phyloP scores from a whole-genome alignment of 805 yeast species.

The Lachancea quebecensis region DNA sequence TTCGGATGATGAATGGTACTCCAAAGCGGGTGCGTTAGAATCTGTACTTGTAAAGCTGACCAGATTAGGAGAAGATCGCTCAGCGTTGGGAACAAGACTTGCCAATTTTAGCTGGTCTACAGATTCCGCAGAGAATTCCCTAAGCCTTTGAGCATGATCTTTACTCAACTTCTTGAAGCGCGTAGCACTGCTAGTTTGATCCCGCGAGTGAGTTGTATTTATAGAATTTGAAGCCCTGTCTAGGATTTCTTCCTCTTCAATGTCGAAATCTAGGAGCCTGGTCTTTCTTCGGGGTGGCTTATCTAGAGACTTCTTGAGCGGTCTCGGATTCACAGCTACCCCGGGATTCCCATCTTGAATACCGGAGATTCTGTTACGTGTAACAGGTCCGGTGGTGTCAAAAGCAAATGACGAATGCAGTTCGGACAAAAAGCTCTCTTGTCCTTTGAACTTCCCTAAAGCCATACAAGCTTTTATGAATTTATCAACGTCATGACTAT shows the following conservation, averaged over 20 bases:
- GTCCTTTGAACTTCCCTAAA: constrained; percentile 22
- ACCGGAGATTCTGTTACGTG: not conserved
- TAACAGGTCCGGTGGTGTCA: not conserved
- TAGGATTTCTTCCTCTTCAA: not conserved
- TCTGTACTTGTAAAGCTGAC: not conserved
- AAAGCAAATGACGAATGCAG: constrained; percentile 1
- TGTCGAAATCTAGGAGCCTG: not conserved
- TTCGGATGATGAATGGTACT: not conserved
- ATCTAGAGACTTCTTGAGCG: not conserved
- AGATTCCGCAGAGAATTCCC: constrained; percentile 13
- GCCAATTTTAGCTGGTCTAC: too few species aligned
- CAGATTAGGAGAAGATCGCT: not conserved
- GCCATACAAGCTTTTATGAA: constrained; percentile 22
- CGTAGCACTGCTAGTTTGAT: not conserved
- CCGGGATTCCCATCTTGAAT: too few species aligned
- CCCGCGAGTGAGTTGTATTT: too few species aligned
- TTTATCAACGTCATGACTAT: constrained; percentile 9
- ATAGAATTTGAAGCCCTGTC: too few species aligned
- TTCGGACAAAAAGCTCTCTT: constrained; percentile 9
- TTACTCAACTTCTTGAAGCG: constrained; percentile 20
- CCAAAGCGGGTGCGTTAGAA: not conserved
- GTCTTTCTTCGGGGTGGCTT: not conserved
- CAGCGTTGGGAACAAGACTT: too few species aligned
- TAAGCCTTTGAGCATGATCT: constrained; percentile 15
- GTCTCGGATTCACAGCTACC: too few species aligned